Evolutionary conservation across 2,329 filamentous ascomycete genomes (phyloP).

Genomic region (Neurospora crassa): DNA sequence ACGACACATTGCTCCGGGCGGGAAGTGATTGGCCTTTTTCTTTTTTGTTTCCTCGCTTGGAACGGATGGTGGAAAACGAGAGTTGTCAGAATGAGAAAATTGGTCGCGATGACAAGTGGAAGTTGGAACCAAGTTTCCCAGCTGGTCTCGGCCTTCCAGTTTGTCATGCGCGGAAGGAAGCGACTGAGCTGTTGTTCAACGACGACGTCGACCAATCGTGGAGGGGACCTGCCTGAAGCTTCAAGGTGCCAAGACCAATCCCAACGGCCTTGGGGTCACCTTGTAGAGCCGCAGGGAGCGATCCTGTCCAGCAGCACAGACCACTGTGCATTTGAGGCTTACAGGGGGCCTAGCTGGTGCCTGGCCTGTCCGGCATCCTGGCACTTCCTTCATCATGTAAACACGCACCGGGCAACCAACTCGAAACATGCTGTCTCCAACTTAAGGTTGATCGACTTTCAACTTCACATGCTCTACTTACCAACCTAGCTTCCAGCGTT

Average conservation of each 20-base stretch:
- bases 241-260: background rate
- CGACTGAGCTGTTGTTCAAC: background rate
- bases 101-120: conserved; percentile 5
- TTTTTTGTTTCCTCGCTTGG: background rate
- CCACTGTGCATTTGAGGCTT: background rate
- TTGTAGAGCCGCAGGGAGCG: background rate
- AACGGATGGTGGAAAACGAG: background rate
- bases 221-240: background rate
- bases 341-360: background rate
- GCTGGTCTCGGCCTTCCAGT: conserved; percentile 1
- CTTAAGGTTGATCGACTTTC: background rate
- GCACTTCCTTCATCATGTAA: background rate
- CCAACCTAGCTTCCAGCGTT: background rate
- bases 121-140: conserved; percentile 1
- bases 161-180: background rate
- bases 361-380: background rate
- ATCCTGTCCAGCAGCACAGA: background rate
- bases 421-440: background rate
- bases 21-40: background rate
- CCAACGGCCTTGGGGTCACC: background rate
- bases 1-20: background rate
- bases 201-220: background rate
- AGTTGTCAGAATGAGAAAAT: conserved; percentile 5
- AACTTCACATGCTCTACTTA: background rate
- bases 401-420: background rate